phyloP scores from a whole-genome alignment of 2,329 filamentous ascomycete species.

The Fusarium metavorans region DNA sequence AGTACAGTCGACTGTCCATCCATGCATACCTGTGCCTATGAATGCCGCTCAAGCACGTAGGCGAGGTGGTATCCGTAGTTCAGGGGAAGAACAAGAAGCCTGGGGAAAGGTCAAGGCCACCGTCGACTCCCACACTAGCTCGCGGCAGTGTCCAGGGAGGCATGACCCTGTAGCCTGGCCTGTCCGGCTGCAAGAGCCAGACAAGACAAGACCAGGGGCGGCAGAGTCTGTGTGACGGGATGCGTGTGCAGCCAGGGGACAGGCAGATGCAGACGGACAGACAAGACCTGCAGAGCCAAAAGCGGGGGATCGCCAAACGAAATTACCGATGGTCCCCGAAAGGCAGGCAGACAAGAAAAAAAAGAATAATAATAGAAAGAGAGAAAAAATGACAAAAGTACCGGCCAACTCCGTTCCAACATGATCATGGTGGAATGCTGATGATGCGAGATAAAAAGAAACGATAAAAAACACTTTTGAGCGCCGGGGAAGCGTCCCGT shows the following conservation, averaged over 20 bases:
- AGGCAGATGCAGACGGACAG: neutral
- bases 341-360: neutral
- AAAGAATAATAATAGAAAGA: constrained; percentile 3
- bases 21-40: constrained; percentile 18
- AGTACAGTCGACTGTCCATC: neutral
- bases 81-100: constrained; percentile 11
- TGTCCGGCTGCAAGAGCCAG: constrained; percentile 2
- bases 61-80: neutral
- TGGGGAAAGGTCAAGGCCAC: neutral
- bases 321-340: constrained; percentile 6
- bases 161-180: constrained; percentile 5
- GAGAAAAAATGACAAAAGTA: neutral
- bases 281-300: neutral
- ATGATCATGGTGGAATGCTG: constrained; percentile 30
- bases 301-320: constrained; percentile 8
- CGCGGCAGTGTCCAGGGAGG: constrained; percentile 2
- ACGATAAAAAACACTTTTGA: constrained; percentile 35
- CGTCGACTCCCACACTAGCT: constrained; percentile 9
- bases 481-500: constrained; percentile 34
- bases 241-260: constrained; percentile 5
- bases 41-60: constrained; percentile 15
- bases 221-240: constrained; percentile 5
- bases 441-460: constrained; percentile 25
- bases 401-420: constrained; percentile 34
- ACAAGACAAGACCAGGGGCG: constrained; percentile 10